phyloP scores from a whole-genome alignment of 805 yeast species.

The Ascoidea asiatica region DNA sequence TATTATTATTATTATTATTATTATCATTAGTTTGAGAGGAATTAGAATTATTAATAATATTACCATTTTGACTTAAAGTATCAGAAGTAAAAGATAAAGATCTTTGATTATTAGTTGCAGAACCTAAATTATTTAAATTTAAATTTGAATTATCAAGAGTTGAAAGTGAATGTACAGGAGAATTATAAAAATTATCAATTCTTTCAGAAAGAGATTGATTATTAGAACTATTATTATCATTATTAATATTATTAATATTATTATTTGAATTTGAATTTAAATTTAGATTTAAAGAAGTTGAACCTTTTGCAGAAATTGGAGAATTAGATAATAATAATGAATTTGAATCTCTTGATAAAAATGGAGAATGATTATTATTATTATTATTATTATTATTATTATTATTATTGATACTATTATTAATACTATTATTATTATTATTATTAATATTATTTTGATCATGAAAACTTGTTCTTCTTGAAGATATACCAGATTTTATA shows the following conservation, averaged over 20 bases:
- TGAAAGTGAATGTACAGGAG: constrained; percentile 30
- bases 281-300: too few species aligned
- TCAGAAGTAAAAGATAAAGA: background rate
- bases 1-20: background rate
- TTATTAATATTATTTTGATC: constrained; percentile 20
- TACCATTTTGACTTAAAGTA: background rate
- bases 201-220: constrained; percentile 29
- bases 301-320: too few species aligned
- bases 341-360: too few species aligned
- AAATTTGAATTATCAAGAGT: background rate
- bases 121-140: too few species aligned
- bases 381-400: too few species aligned
- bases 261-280: too few species aligned
- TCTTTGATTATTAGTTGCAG: background rate
- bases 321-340: background rate
- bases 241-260: too few species aligned
- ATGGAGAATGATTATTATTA: constrained; percentile 13
- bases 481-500: constrained; percentile 20
- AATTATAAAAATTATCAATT: constrained; percentile 34
- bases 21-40: constrained; percentile 1
- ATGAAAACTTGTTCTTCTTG: constrained; percentile 41
- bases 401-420: too few species aligned
- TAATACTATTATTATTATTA: too few species aligned
- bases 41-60: too few species aligned
- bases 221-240: background rate